phyloP scores from a whole-genome alignment of 805 yeast species.

The Yamadazyma sp. region DNA sequence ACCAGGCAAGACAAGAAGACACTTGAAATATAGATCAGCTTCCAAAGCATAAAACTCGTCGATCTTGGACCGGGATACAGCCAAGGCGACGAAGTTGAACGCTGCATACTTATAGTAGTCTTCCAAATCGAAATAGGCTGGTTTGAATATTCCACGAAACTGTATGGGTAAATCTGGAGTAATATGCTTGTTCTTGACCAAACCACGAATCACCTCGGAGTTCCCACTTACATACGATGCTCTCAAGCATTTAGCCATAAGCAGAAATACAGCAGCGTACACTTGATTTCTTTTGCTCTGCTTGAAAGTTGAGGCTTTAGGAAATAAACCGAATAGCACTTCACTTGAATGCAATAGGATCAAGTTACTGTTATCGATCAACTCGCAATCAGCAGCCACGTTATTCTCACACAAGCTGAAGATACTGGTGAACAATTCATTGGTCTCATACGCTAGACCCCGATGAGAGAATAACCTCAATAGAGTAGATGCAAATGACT shows the following conservation, averaged over 20 bases:
- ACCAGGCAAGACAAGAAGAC: conserved; percentile 24
- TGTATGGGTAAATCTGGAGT: conserved; percentile 25
- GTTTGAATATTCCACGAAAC: conserved; percentile 14
- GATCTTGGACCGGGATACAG: conserved; percentile 14
- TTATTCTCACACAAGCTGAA: conserved; percentile 8
- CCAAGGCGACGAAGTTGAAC: conserved; percentile 24
- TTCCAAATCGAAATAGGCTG: conserved; percentile 21
- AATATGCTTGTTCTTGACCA: conserved; percentile 8
- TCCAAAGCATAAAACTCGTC: conserved; percentile 13
- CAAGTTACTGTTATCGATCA: conserved; percentile 10
- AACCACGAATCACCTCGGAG: not conserved
- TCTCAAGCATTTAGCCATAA: conserved; percentile 6
- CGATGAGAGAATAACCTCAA: not conserved
- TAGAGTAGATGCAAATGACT: not conserved
- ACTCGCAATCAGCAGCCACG: conserved; percentile 10
- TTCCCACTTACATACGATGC: conserved; percentile 13
- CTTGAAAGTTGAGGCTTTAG: not conserved
- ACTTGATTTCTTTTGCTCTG: not conserved
- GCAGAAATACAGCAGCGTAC: conserved; percentile 2
- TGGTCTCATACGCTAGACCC: not conserved
- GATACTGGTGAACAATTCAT: not conserved
- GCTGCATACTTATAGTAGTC: conserved; percentile 29
- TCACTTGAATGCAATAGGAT: conserved; percentile 1
- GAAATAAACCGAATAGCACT: not conserved
- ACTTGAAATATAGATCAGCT: conserved; percentile 27